Evolutionary conservation across 1,139 yeast species (phyloP).

Genomic region (Hyphopichia wangnamkhiaoensis): DNA sequence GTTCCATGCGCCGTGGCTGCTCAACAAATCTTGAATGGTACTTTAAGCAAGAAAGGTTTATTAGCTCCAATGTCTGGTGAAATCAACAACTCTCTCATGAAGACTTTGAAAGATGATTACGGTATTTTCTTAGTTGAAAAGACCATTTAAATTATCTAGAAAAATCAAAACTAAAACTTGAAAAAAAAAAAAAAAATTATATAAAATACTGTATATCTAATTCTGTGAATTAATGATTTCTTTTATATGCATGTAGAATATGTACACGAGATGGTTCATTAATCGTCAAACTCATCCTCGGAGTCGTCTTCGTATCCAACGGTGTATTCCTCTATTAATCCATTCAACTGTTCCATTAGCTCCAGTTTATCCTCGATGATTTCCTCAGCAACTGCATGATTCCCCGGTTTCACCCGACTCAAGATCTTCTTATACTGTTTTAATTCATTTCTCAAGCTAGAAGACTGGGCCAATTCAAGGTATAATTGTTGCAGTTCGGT

Average conservation of each 20-base stretch:
- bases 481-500: conserved; percentile 16
- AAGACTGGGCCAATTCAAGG: conserved; percentile 46
- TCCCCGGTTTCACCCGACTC: conserved; percentile 28
- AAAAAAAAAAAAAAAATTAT: not conserved
- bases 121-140: conserved; percentile 88
- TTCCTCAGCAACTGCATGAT: conserved; percentile 19
- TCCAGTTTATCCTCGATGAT: conserved; percentile 71
- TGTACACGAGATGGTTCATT: not conserved
- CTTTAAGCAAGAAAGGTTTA: conserved; percentile 71
- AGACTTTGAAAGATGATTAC: conserved; percentile 86
- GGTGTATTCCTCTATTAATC: conserved; percentile 54
- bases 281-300: conserved; percentile 32
- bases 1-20: conserved; percentile 98
- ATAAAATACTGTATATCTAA: not conserved
- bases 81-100: conserved; percentile 86
- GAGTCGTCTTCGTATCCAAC: conserved; percentile 51
- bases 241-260: too few relatives aligned
- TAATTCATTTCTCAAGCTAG: conserved; percentile 45
- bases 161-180: too few relatives aligned
- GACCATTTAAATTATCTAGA: conserved; percentile 43
- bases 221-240: too few relatives aligned
- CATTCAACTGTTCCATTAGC: conserved; percentile 55
- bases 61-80: conserved; percentile 92
- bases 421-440: conserved; percentile 50
- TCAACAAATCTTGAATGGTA: conserved; percentile 82